Conservation (phyloP, 2,329 filamentous ascomycete species). For the Nemania diffusa region DNA sequence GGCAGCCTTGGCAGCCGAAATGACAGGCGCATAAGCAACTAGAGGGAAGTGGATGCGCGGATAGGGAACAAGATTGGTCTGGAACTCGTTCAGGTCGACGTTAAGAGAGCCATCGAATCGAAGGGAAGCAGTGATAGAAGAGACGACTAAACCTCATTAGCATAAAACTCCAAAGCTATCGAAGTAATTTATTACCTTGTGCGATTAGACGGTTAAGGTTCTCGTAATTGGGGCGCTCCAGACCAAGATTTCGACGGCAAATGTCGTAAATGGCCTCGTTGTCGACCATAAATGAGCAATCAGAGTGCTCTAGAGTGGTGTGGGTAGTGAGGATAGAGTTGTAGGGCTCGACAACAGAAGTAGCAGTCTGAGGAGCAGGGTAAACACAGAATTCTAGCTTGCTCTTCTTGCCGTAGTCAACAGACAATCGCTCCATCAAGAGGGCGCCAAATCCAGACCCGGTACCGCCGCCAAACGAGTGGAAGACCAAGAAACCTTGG, state of each 20-base stretch:
- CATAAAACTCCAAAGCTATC: constrained; percentile 28
- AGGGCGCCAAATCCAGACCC: constrained; percentile 98
- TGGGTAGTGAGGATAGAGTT: constrained; percentile 99
- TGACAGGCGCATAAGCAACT: constrained; percentile 92
- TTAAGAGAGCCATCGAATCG: constrained; percentile 99
- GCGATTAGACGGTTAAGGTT: constrained; percentile 99
- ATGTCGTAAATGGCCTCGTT: constrained; percentile 99
- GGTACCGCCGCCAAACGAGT: constrained; percentile 99
- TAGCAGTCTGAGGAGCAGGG: constrained; percentile 95
- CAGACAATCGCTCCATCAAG: constrained; percentile 97
- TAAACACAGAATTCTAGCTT: constrained; percentile 99
- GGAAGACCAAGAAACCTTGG: constrained; percentile 99
- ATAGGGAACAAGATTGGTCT: constrained; percentile 99
- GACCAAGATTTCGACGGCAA: constrained; percentile 95
- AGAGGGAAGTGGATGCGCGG: constrained; percentile 99
- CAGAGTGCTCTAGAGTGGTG: constrained; percentile 98
- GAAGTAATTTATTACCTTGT: constrained; percentile 70
- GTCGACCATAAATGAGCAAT: constrained; percentile 99
- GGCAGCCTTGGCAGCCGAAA: constrained; percentile 93
- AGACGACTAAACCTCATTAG: constrained; percentile 76
- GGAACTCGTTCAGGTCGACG: constrained; percentile 99
- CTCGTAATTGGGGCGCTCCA: constrained; percentile 97
- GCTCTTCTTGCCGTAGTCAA: constrained; percentile 99
- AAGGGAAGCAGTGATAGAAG: constrained; percentile 97
- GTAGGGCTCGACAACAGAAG: constrained; percentile 98